phyloP scores from a whole-genome alignment of 495 filamentous ascomycete genomes.

The Xylaria intraflava region DNA sequence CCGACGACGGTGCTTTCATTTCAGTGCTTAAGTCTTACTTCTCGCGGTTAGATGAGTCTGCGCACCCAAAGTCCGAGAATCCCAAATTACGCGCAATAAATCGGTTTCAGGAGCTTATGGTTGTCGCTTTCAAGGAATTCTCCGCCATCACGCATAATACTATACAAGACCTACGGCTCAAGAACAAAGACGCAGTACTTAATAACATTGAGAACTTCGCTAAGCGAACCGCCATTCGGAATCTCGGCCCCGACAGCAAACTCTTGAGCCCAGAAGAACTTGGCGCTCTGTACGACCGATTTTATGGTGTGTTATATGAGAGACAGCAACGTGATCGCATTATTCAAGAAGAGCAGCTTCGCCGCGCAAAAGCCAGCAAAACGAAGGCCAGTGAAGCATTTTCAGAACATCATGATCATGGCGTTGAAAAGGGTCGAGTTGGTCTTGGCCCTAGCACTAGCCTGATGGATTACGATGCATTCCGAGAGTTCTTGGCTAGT shows the following conservation, averaged over 20 bases:
- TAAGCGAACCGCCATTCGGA: constrained; percentile 91
- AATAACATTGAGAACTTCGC: constrained; percentile 95
- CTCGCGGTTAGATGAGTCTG: constrained; percentile 84
- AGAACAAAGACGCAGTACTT: constrained; percentile 86
- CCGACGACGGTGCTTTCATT: constrained; percentile 95
- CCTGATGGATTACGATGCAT: constrained; percentile 93
- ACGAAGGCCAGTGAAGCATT: constrained; percentile 46
- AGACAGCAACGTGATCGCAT: constrained; percentile 74
- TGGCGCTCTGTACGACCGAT: constrained; percentile 83
- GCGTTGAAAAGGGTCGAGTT: constrained; percentile 71
- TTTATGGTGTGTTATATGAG: constrained; percentile 86
- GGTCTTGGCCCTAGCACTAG: constrained; percentile 82
- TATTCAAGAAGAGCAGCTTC: constrained; percentile 66
- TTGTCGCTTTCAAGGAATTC: constrained; percentile 97
- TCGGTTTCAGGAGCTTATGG: constrained; percentile 95
- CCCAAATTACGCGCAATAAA: constrained; percentile 88
- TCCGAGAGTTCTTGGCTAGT: constrained; percentile 84
- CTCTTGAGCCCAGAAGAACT: constrained; percentile 77
- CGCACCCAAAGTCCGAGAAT: constrained; percentile 90
- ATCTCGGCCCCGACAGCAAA: constrained; percentile 93
- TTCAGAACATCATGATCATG: constrained; percentile 31
- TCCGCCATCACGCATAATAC: constrained; percentile 88
- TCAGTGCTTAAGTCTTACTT: constrained; percentile 95
- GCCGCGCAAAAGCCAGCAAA: constrained; percentile 53
- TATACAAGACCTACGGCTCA: constrained; percentile 79